These are phyloP conservation scores for Leccinum ochraceum DNA, from an alignment of 768 basidiomycete species.

Conservation along the genomic window DNA sequence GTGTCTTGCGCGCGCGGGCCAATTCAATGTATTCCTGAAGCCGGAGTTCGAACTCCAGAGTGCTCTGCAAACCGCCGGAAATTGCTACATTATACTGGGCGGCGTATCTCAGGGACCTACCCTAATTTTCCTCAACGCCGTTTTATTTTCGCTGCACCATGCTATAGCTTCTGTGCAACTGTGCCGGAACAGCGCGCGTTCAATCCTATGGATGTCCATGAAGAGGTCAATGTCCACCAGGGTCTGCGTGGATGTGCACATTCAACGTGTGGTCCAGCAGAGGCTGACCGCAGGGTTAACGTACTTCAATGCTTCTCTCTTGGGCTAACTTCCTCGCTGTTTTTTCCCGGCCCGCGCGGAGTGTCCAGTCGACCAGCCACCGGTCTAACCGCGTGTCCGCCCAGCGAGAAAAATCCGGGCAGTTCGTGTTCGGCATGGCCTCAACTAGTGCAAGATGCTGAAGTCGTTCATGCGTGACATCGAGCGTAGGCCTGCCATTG, in stretches of 20 bases:
- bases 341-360: constrained; percentile 75
- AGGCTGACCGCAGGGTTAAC: constrained; percentile 29
- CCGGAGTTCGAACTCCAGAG: constrained; percentile 93
- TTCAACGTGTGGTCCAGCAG: constrained; percentile 21
- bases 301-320: constrained; percentile 78
- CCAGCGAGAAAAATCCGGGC: constrained; percentile 71
- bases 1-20: constrained; percentile 59
- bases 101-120: constrained; percentile 38
- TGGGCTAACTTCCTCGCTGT: constrained; percentile 77
- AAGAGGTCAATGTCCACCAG: constrained; percentile 93
- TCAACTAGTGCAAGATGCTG: constrained; percentile 71
- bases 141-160: constrained; percentile 97
- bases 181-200: constrained; percentile 69
- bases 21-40: constrained; percentile 97
- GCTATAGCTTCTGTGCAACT: constrained; percentile 87
- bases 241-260: constrained; percentile 45
- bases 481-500: constrained; percentile 57
- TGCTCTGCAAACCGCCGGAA: constrained; percentile 57
- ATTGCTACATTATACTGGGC: constrained; percentile 13
- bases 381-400: constrained; percentile 78
- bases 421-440: constrained; percentile 48
- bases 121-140: constrained; percentile 88
- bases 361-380: constrained; percentile 92
- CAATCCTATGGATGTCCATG: constrained; percentile 84
- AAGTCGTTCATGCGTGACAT: constrained; percentile 73